Base-by-base conservation (phyloP, 352 stramenopile genomes). In the Globisporangium ultimum region DNA sequence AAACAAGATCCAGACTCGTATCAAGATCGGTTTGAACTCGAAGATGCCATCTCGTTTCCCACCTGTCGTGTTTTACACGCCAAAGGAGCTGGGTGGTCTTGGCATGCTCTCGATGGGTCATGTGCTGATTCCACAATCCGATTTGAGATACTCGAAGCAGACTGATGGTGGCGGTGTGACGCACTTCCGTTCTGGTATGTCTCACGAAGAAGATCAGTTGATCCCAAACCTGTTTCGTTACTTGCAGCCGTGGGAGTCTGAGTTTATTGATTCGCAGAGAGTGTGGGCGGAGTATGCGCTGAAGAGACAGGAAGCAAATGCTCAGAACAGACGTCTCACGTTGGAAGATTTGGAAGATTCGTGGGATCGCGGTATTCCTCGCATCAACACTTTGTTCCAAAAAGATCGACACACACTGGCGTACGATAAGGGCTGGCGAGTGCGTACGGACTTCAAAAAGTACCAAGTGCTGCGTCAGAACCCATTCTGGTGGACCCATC, bases 1-100 rank as follows among this genome's bases (percentile, higher is more conserved):
- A 68, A 99, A 99, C 78, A 99, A 99, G 81, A 99, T 99, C 64
- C 98, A 99, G 73, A 99, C 97, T 49, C 88, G 98, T 74, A 99
- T 99, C 76, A 99, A 99, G 84, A 99, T 99, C 60, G 98, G 97
- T 7, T 72, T 99, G 52, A 99, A 99, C 87, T 99, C 93, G 67
- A 99, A 99, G 76, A 99, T 99, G 97, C 97, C 97, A 42, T 98
- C 92, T 50, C 93, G 97, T 55, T 99, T 99, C 81, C 98, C 98
- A 40, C 98, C 98, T 12, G 97, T 99, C 22, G 97, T 99, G 22
- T 99, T 99, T 72, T 99, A 99, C 73, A 99, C 97, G 17, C 98
- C 98, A 0, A 99, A 99, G 70, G 98, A 99, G 65, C 66, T 99
- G 13, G 98, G 98, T 61, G 98, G 98, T 49, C 82, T 99, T 46